A percentile compares a stretch with the other conserved stretches of the same genome.
phyloP scores from a whole-genome alignment of 2,329 filamentous ascomycete species.

The Fusarium robinianum region DNA sequence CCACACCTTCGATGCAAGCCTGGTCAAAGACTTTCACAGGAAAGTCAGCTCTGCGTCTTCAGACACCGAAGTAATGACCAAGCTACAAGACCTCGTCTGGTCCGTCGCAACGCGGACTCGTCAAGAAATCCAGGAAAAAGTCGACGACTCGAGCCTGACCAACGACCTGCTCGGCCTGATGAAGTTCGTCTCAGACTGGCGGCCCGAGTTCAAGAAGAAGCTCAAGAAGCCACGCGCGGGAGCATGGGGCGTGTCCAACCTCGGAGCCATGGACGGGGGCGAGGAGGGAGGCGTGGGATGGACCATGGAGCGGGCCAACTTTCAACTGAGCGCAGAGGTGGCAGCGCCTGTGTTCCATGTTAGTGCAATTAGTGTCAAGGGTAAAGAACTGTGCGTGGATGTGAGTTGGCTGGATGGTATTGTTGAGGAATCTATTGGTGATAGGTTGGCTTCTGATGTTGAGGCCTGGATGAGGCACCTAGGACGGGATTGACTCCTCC shows the following conservation, averaged over 20 bases:
- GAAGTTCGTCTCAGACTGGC: conserved; percentile 35
- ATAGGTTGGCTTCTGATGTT: conserved; percentile 27
- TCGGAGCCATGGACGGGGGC: conserved; percentile 34
- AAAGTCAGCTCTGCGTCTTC: conserved; percentile 10
- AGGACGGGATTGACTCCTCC: too few species aligned
- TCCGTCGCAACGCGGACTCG: conserved; percentile 13
- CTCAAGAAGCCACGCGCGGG: conserved; percentile 30
- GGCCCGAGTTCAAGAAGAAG: conserved; percentile 16
- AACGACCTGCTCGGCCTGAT: conserved; percentile 34
- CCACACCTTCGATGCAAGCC: conserved; percentile 11
- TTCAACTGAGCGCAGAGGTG: conserved; percentile 31
- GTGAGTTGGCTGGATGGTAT: conserved; percentile 33
- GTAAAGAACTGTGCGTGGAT: conserved; percentile 30
- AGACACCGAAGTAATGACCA: conserved; percentile 14
- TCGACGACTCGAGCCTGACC: conserved; percentile 23
- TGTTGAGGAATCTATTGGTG: conserved; percentile 24
- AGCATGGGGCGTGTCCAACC: conserved; percentile 35
- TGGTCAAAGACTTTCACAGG: conserved; percentile 26
- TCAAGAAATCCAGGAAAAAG: conserved; percentile 22
- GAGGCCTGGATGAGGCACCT: conserved; percentile 29
- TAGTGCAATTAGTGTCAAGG: conserved; percentile 30
- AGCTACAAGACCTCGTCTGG: conserved; percentile 25
- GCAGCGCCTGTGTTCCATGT: conserved; percentile 28
- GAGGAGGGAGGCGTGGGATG: conserved; percentile 15
- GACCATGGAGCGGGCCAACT: conserved; percentile 28